A percentile compares a stretch with the other conserved stretches of the same genome.
Evolutionary conservation across 805 yeast species (phyloP).

Genomic region (Spathaspora arborariae): DNA sequence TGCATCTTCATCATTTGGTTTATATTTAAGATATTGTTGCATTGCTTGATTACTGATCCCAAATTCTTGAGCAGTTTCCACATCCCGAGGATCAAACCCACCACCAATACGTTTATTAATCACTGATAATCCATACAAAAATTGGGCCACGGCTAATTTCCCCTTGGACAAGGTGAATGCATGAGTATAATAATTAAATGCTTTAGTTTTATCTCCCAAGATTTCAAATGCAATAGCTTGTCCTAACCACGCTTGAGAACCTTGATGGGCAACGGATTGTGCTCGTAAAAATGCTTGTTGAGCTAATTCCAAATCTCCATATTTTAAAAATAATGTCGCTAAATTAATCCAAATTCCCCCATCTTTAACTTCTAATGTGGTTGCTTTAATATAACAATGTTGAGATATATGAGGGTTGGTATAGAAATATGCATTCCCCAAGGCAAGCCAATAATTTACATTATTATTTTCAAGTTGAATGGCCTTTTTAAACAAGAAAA

Average conservation of each 20-base stretch:
- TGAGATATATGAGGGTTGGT: constrained; percentile 74
- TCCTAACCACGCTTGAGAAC: constrained; percentile 78
- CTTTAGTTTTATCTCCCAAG: constrained; percentile 45
- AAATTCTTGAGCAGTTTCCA: constrained; percentile 60
- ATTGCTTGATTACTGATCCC: constrained; percentile 67
- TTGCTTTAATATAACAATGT: constrained; percentile 87
- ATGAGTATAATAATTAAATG: constrained; percentile 66
- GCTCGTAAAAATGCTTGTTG: constrained; percentile 67
- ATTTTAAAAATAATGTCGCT: constrained; percentile 68
- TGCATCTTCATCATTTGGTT: constrained; percentile 57
- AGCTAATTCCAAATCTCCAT: constrained; percentile 70
- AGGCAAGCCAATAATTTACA: constrained; percentile 72
- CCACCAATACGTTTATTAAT: constrained; percentile 43
- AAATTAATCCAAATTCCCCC: constrained; percentile 75
- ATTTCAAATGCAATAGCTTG: constrained; percentile 62
- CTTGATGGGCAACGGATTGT: constrained; percentile 78
- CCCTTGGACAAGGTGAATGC: constrained; percentile 78
- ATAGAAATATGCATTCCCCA: constrained; percentile 72
- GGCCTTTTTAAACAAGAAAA: constrained; percentile 58
- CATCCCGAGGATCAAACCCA: constrained; percentile 46
- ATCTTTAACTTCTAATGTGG: constrained; percentile 64
- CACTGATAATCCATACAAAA: constrained; percentile 65
- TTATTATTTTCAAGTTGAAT: constrained; percentile 69
- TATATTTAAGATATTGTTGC: constrained; percentile 56
- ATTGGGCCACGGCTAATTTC: constrained; percentile 60